These are phyloP conservation scores for Gnomoniopsis smithogilvyi DNA, from an alignment of 2,329 filamentous ascomycete species.

Conservation along the genomic window DNA sequence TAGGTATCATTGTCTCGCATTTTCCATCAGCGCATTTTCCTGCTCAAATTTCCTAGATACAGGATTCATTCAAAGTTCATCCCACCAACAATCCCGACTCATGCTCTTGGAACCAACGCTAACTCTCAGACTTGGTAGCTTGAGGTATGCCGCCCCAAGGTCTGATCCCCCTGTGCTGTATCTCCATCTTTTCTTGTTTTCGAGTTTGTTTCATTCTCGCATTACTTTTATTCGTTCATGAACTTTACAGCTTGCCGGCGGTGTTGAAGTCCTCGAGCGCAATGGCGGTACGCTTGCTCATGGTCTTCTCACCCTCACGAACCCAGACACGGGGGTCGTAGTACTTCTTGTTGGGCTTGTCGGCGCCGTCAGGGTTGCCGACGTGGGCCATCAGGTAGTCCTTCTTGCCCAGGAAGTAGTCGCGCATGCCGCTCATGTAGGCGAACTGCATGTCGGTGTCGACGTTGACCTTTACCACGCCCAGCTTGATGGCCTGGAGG, in stretches of 20 bases:
- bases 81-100: background rate
- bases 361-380: conserved; percentile 82
- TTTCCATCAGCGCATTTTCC: background rate
- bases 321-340: conserved; percentile 93
- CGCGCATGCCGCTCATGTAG: conserved; percentile 87
- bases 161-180: background rate
- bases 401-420: conserved; percentile 93
- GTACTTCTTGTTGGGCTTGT: conserved; percentile 99
- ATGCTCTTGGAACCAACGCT: background rate
- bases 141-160: background rate
- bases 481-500: conserved; percentile 81
- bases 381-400: conserved; percentile 86
- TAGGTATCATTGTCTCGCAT: conserved; percentile 7
- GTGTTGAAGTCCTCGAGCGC: conserved; percentile 93
- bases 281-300: conserved; percentile 75
- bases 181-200: background rate
- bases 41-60: conserved; percentile 2
- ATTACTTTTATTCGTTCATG: background rate
- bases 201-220: background rate
- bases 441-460: conserved; percentile 98
- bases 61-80: background rate
- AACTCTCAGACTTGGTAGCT: background rate
- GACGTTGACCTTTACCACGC: conserved; percentile 99
- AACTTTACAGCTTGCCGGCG: conserved; percentile 67
- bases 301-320: conserved; percentile 95